phyloP scores from a whole-genome alignment of 495 filamentous ascomycete genomes.

The Tuber aestivum region DNA sequence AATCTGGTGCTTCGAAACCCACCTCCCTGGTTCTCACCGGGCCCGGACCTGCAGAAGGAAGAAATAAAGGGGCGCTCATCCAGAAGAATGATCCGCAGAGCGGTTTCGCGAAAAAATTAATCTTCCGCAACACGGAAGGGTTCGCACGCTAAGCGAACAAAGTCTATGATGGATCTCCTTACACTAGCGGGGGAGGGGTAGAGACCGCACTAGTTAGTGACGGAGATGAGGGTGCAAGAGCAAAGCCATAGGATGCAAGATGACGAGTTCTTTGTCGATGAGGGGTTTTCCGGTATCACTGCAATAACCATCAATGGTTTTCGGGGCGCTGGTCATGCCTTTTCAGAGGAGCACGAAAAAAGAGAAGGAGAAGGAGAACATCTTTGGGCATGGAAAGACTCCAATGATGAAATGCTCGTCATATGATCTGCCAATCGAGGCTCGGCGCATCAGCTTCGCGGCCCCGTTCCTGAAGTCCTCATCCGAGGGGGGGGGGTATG shows the following conservation, averaged over 20 bases:
- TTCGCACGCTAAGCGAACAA: slow-evolving; percentile 62
- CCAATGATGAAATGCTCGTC: slow-evolving; percentile 79
- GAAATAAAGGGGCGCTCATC: background rate
- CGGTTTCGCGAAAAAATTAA: slow-evolving; percentile 73
- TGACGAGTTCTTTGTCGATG: no score
- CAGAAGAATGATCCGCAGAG: slow-evolving; percentile 64
- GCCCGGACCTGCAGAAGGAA: background rate
- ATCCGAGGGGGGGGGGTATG: slow-evolving; percentile 81
- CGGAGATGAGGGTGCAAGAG: no score
- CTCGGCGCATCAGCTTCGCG: slow-evolving; percentile 71
- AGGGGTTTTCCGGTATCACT: slow-evolving; percentile 7
- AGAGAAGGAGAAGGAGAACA: slow-evolving; percentile 43
- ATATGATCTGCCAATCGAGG: slow-evolving; percentile 70
- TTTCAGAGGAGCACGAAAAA: slow-evolving; percentile 27
- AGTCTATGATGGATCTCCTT: slow-evolving; percentile 29
- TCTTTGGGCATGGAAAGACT: no score
- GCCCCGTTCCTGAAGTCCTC: slow-evolving; percentile 73
- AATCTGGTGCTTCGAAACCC: background rate
- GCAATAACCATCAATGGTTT: slow-evolving; percentile 17
- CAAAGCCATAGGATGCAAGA: no score
- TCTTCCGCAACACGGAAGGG: slow-evolving; percentile 77
- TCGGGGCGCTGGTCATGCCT: slow-evolving; percentile 22
- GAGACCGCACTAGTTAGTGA: slow-evolving; percentile 43
- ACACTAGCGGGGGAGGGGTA: slow-evolving; percentile 36
- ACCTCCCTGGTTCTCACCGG: background rate